A percentile compares a stretch with the other conserved stretches of the same genome.
Conservation (phyloP, 768 basidiomycete species). For the Collybia sordida region DNA sequence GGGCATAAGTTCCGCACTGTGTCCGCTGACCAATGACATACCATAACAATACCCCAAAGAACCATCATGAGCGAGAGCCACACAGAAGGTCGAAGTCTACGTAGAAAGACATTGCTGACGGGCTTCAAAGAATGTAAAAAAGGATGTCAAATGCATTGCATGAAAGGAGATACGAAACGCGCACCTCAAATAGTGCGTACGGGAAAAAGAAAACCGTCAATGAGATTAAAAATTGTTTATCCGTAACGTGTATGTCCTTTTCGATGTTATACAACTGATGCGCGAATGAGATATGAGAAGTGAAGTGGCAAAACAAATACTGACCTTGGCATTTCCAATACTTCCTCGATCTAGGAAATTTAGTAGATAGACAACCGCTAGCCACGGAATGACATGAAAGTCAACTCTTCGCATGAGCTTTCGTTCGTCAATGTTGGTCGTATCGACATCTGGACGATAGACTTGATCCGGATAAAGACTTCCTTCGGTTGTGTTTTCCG, state of each 20-base stretch:
- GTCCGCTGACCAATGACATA: slow-evolving; percentile 14
- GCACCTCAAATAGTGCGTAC: slow-evolving; percentile 68
- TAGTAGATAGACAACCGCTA: slow-evolving; percentile 70
- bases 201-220: slow-evolving; percentile 78
- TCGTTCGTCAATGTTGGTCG: slow-evolving; percentile 51
- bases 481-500: slow-evolving; percentile 13
- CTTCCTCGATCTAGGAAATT: slow-evolving; percentile 68
- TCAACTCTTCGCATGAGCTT: slow-evolving; percentile 63
- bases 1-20: not conserved
- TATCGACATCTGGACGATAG: slow-evolving; percentile 54
- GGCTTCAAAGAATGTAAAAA: slow-evolving; percentile 35
- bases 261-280: slow-evolving; percentile 59
- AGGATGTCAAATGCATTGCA: not conserved
- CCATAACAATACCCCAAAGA: slow-evolving; percentile 50
- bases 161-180: slow-evolving; percentile 7
- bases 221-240: slow-evolving; percentile 66
- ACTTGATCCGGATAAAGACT: slow-evolving; percentile 22
- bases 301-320: slow-evolving; percentile 1
- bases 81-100: slow-evolving; percentile 60
- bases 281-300: not conserved
- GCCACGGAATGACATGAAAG: slow-evolving; percentile 70
- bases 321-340: slow-evolving; percentile 74
- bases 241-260: slow-evolving; percentile 54
- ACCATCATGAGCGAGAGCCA: slow-evolving; percentile 58
- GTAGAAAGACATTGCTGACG: slow-evolving; percentile 60